Conservation (phyloP, 495 filamentous ascomycete genomes). For the Penicillium steckii region DNA sequence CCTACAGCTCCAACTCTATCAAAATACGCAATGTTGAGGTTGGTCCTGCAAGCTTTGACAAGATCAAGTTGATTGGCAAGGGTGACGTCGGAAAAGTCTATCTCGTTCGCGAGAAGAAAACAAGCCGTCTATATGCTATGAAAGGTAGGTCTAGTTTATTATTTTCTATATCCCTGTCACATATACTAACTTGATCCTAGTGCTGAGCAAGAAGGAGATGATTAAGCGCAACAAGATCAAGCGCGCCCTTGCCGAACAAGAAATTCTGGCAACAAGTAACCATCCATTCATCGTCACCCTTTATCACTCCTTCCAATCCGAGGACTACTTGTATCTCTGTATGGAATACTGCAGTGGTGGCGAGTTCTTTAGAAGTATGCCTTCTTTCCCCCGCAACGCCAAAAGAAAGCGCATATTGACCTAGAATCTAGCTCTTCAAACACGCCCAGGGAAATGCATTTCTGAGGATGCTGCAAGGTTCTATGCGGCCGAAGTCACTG, state of each 20-base stretch:
- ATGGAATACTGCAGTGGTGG: conserved; percentile 99
- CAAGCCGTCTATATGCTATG: conserved; percentile 92
- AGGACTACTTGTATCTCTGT: conserved; percentile 96
- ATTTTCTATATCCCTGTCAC: background rate
- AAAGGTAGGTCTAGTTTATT: conserved; percentile 64
- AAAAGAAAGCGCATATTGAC: conserved; percentile 1
- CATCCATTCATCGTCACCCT: conserved; percentile 98
- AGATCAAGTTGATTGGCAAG: conserved; percentile 98
- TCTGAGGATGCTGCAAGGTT: conserved; percentile 96
- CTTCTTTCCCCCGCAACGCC: background rate
- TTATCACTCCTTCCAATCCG: conserved; percentile 98
- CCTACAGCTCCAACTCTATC: conserved; percentile 98
- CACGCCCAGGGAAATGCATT: conserved; percentile 93
- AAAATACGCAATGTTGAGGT: conserved; percentile 97
- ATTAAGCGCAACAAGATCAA: conserved; percentile 99
- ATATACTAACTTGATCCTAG: conserved; percentile 44
- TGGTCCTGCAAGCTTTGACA: conserved; percentile 93
- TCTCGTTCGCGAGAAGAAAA: conserved; percentile 96
- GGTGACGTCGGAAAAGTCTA: conserved; percentile 99
- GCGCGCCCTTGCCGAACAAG: conserved; percentile 93
- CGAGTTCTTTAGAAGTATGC: conserved; percentile 86
- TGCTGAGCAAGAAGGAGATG: conserved; percentile 99
- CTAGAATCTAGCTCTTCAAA: conserved; percentile 71
- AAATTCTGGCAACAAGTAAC: conserved; percentile 97
- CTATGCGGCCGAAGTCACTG: conserved; percentile 97